Conservation (phyloP, 768 basidiomycete genomes). For the Thelephora ganbajun region DNA sequence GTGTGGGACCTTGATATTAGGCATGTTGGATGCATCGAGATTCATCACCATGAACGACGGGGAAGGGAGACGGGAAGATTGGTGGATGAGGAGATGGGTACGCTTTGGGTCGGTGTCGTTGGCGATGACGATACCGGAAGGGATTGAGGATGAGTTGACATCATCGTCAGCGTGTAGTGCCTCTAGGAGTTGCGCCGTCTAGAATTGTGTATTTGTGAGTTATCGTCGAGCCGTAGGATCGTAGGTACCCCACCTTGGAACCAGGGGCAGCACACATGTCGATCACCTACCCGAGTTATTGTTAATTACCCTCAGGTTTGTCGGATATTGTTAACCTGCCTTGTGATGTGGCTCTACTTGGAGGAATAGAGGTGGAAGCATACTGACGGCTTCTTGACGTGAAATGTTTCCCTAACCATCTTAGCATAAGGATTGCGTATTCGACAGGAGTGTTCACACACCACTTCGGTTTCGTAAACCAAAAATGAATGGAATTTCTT, state of each 20-base stretch:
- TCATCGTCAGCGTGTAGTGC: constrained; percentile 77
- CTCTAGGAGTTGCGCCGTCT: constrained; percentile 95
- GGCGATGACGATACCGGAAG: constrained; percentile 80
- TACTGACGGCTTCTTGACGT: constrained; percentile 94
- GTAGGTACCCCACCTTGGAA: constrained; percentile 50
- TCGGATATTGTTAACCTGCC: constrained; percentile 22
- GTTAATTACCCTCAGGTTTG: background rate
- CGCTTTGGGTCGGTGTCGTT: constrained; percentile 94
- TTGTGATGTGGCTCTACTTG: constrained; percentile 89
- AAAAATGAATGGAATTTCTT: constrained; percentile 92
- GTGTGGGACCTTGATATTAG: constrained; percentile 38
- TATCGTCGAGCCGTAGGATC: background rate
- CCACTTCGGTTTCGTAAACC: constrained; percentile 96
- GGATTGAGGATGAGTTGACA: constrained; percentile 46
- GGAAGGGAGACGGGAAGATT: constrained; percentile 85
- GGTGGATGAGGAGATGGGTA: constrained; percentile 93
- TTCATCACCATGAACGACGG: constrained; percentile 93
- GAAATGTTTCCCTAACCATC: constrained; percentile 79
- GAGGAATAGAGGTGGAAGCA: constrained; percentile 94
- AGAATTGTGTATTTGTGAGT: background rate
- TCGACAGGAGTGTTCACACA: constrained; percentile 25
- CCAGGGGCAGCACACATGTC: constrained; percentile 99
- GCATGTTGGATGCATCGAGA: constrained; percentile 83
- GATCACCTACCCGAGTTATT: constrained; percentile 39
- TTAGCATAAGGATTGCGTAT: background rate